Base-by-base conservation (phyloP, 2,329 filamentous ascomycete species). In the Colletotrichum kahawae region DNA sequence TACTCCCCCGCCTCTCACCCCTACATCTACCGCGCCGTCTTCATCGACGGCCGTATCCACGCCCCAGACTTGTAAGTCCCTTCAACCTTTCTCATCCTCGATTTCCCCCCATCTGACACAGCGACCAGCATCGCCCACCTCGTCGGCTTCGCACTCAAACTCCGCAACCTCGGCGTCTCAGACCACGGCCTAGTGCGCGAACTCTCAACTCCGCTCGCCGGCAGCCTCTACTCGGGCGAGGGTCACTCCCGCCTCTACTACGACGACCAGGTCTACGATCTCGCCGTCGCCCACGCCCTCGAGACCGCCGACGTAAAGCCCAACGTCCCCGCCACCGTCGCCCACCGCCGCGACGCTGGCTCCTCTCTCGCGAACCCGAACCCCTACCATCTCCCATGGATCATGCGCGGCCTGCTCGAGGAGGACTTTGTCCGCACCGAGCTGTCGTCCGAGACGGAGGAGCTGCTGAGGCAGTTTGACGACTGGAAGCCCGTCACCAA, bases 151-250 rank as follows among this genome's bases (percentile, higher is more conserved):
- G 94, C 95, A 1, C 91, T 98, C 77, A 98, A 98, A 81, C 89
- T 99, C 12, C 95, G 97, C 69, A 99, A 99, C 81, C 90, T 98
- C 2, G 97, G 97, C 38, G 90, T 98, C 29, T 93, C 95, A 3
- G 97, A 99, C 82, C 97, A 99, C 82, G 96, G 96, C 7, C 90
- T 99, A 8, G 93, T 99, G 77, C 93, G 95, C 63, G 97, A 99
- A 83, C 89, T 99, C 13, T 97, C 95, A 3, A 90, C 93, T 2
- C 95, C 97, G 3, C 89, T 99, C 3, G 97, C 97, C 1, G 97
- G 97, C 31, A 97, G 94, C 71, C 88, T 99, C 1, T 98, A 98
- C 81, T 92, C 93, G 10, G 97, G 97, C 59, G 96, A 98, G 81
- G 97, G 97, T 2, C 97, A 99, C 84, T 98, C 95, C 7, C 91